A percentile compares a stretch with the other conserved stretches of the same genome.
Conservation (phyloP, 371 early-diverging fungal genomes). For the Batrachochytrium dendrobatidis region DNA sequence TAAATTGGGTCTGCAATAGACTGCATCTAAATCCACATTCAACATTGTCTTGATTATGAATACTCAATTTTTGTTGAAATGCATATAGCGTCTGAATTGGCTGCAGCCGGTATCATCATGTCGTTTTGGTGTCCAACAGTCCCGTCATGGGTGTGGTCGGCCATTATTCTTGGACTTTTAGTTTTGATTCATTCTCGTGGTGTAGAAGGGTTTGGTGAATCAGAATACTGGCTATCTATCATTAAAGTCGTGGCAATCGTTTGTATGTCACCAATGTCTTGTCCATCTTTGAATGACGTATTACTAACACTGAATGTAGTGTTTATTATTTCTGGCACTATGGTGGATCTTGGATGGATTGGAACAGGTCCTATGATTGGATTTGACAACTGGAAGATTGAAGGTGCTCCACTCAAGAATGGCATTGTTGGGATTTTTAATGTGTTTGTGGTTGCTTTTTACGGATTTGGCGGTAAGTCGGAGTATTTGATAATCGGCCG, state of each 20-base stretch:
- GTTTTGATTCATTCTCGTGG: constrained; percentile 24
- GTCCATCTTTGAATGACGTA: constrained; percentile 24
- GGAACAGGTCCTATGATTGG: constrained; percentile 53
- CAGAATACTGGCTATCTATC: constrained; percentile 36
- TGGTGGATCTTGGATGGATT: constrained; percentile 58
- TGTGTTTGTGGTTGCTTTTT: constrained; percentile 73
- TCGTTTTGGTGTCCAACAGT: constrained; percentile 70
- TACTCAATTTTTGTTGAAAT: no score
- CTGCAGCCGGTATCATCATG: constrained; percentile 72
- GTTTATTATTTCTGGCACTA: constrained; percentile 68
- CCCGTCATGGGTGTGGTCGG: constrained; percentile 26
- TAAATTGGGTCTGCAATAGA: no score
- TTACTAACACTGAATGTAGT: constrained; percentile 56
- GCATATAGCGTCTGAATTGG: constrained; percentile 68
- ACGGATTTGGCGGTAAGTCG: constrained; percentile 84
- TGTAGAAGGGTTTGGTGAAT: constrained; percentile 33
- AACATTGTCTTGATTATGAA: no score
- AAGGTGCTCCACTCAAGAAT: constrained; percentile 68
- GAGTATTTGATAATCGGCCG: constrained; percentile 24
- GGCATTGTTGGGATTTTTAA: constrained; percentile 58
- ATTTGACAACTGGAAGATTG: constrained; percentile 62
- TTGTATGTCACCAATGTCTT: constrained; percentile 5
- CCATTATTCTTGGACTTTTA: constrained; percentile 18
- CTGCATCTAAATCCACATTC: no score
- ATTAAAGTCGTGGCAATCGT: constrained; percentile 32